phyloP scores from a whole-genome alignment of 2,329 filamentous ascomycete genomes.

The Fusarium sp. region DNA sequence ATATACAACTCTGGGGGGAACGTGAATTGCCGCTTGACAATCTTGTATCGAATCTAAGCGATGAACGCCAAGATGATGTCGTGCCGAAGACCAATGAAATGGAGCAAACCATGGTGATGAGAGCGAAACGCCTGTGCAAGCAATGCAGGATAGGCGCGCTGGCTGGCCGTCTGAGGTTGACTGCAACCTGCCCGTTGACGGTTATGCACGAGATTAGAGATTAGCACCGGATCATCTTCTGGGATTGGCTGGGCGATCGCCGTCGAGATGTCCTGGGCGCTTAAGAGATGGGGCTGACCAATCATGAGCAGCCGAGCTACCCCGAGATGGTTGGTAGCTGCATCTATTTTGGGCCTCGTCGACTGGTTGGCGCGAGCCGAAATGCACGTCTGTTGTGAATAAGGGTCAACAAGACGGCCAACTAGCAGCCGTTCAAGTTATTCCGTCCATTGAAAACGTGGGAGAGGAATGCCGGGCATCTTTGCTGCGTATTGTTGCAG shows the following conservation, averaged over 20 bases:
- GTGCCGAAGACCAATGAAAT: constrained; percentile 38
- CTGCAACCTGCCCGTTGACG: constrained; percentile 28
- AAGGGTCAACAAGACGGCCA: constrained; percentile 17
- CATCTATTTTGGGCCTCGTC: constrained; percentile 38
- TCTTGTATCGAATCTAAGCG: constrained; percentile 26
- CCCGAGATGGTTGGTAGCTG: constrained; percentile 30
- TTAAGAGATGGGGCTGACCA: constrained; percentile 36
- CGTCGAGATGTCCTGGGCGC: constrained; percentile 35
- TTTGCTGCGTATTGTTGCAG: neutral
- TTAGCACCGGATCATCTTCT: constrained; percentile 19
- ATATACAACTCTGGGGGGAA: constrained; percentile 40
- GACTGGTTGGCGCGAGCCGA: constrained; percentile 40
- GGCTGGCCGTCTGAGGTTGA: constrained; percentile 18
- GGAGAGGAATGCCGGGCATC: neutral
- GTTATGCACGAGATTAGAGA: constrained; percentile 27
- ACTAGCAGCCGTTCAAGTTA: neutral
- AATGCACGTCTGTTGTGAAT: constrained; percentile 31
- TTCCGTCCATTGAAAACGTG: constrained; percentile 10
- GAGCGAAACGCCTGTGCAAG: constrained; percentile 46
- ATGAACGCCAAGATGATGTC: constrained; percentile 27
- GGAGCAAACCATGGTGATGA: constrained; percentile 27
- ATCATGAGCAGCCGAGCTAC: constrained; percentile 29
- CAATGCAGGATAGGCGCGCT: constrained; percentile 47
- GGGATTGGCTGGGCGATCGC: constrained; percentile 38
- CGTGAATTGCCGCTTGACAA: constrained; percentile 34